These are phyloP conservation scores for Syzygium oleosum DNA, from an alignment of 345 rosid genomes.

Conservation along the genomic window DNA sequence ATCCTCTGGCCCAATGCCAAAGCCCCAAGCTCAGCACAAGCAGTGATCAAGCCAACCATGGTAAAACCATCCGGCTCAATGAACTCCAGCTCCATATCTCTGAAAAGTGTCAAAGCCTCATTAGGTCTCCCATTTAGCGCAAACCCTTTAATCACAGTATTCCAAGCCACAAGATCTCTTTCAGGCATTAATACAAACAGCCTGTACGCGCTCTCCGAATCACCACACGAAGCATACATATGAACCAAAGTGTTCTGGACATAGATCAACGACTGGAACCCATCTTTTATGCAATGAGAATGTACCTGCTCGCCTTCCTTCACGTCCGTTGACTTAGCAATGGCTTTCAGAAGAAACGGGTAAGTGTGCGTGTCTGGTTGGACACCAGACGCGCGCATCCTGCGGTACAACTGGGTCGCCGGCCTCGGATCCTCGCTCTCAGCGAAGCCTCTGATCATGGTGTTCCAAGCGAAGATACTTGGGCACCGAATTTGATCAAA, in stretches of 20 bases:
- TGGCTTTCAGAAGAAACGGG: constrained; percentile 75
- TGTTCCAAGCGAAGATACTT: constrained; percentile 62
- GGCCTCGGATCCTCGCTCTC: constrained; percentile 46
- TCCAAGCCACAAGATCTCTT: constrained; percentile 85
- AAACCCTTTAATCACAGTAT: constrained; percentile 80
- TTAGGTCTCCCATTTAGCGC: constrained; percentile 56
- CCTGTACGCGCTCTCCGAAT: constrained; percentile 35
- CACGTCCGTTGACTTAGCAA: constrained; percentile 41
- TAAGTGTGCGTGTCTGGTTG: constrained; percentile 78
- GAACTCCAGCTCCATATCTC: constrained; percentile 42
- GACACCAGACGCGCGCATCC: constrained; percentile 29
- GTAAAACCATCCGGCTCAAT: constrained; percentile 76
- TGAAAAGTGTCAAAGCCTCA: constrained; percentile 51
- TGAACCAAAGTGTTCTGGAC: constrained; percentile 64
- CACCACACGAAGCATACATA: constrained; percentile 46
- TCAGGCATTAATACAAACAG: constrained; percentile 55
- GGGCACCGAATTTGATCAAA: constrained; percentile 38
- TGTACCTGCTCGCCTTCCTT: constrained; percentile 46
- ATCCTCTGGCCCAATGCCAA: constrained; percentile 58
- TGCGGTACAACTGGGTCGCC: constrained; percentile 40
- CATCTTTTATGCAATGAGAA: constrained; percentile 39
- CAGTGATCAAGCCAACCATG: constrained; percentile 62
- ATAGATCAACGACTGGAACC: constrained; percentile 53
- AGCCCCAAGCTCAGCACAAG: constrained; percentile 78
- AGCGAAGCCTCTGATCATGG: constrained; percentile 75